Percentiles rank a stretch among this genome's conserved stretches.
These are phyloP conservation scores for Dothideomycetes sp. DNA, from an alignment of 2,329 filamentous ascomycete species.

Conservation along the genomic window DNA sequence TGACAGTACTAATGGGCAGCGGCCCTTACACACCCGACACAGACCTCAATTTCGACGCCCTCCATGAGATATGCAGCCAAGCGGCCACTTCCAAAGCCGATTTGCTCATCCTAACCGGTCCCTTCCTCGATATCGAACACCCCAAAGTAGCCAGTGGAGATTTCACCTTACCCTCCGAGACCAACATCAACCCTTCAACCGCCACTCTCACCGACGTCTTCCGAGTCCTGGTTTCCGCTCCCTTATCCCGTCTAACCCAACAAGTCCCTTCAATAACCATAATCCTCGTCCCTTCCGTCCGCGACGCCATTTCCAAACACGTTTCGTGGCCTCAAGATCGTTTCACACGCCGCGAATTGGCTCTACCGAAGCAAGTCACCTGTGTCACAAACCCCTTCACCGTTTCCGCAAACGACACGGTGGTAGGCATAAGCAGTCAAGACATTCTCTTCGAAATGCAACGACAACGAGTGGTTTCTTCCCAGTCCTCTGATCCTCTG, in stretches of 20 bases:
- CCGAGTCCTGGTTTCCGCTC: conserved; percentile 65
- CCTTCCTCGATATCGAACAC: conserved; percentile 87
- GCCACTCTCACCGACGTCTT: conserved; percentile 78
- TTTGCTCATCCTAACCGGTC: conserved; percentile 68
- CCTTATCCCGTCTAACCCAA: conserved; percentile 59
- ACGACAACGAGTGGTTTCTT: conserved; percentile 41
- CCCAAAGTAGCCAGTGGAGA: conserved; percentile 61
- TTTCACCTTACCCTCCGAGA: conserved; percentile 33
- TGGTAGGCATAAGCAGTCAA: conserved; percentile 72
- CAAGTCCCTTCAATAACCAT: conserved; percentile 72
- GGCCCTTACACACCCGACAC: conserved; percentile 91
- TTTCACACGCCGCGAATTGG: conserved; percentile 61
- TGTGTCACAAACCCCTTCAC: conserved; percentile 88
- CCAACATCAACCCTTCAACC: conserved; percentile 51
- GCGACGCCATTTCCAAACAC: conserved; percentile 72
- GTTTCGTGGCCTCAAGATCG: conserved; percentile 78
- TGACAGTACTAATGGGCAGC: conserved; percentile 68
- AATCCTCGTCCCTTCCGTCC: conserved; percentile 71
- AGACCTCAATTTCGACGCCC: conserved; percentile 80
- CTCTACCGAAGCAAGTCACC: conserved; percentile 64
- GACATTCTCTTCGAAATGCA: conserved; percentile 71
- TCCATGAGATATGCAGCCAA: conserved; percentile 70
- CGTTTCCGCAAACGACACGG: conserved; percentile 75
- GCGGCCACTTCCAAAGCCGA: conserved; percentile 70
- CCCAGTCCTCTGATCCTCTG: conserved; percentile 59